Percentiles rank a stretch among this genome's conserved stretches.
These are phyloP conservation scores for Candida anutae DNA, from an alignment of 1,139 yeast species.

Conservation along the genomic window DNA sequence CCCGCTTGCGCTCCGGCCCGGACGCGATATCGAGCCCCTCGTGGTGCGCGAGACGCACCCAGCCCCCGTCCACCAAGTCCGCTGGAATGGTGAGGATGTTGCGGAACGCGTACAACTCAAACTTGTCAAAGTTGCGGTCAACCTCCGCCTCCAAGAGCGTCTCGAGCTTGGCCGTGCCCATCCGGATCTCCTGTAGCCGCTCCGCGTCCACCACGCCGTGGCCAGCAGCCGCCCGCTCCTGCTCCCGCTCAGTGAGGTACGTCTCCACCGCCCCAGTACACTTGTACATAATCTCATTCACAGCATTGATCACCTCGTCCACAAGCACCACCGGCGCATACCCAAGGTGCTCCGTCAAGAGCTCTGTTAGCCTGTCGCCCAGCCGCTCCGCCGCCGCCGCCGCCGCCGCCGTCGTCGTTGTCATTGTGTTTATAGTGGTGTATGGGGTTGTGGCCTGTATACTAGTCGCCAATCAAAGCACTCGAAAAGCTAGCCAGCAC, in stretches of 20 bases:
- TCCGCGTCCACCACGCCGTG: no score
- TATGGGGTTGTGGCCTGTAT: no score
- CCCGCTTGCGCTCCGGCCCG: conserved; percentile 9
- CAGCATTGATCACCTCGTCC: conserved; percentile 86
- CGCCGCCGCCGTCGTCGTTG: no score
- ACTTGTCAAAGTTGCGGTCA: conserved; percentile 81
- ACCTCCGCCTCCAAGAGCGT: conserved; percentile 68
- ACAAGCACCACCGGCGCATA: conserved; percentile 80
- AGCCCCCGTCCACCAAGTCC: conserved; percentile 61
- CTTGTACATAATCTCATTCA: conserved; percentile 75
- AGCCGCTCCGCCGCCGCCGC: no score
- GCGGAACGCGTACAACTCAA: conserved; percentile 74
- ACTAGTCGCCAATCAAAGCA: no score
- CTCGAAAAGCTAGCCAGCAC: no score
- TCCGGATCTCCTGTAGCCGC: conserved; percentile 50
- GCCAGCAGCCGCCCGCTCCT: conserved; percentile 9
- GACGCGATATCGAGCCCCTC: conserved; percentile 39
- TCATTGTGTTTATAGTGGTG: no score
- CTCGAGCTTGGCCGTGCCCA: conserved; percentile 78
- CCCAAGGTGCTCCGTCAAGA: conserved; percentile 81
- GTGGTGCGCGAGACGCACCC: conserved; percentile 64
- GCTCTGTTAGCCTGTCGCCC: conserved; percentile 42
- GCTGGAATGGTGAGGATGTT: conserved; percentile 68
- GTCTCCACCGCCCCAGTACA: conserved; percentile 77
- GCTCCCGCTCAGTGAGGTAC: conserved; percentile 38